Conservation (phyloP, 805 yeast species). For the Candida arabinofermentans region DNA sequence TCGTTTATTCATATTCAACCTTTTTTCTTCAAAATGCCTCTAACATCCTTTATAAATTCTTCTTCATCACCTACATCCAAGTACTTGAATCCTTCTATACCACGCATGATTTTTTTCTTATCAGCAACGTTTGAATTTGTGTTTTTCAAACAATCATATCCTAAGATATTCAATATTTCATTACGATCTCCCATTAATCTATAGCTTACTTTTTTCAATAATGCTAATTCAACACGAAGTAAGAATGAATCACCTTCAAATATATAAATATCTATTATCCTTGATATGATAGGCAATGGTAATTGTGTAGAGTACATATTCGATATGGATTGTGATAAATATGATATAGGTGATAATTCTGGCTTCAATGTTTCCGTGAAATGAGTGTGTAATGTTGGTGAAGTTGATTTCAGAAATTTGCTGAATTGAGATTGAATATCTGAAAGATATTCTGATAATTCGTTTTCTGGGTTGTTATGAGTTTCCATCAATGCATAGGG, state of each 20-base stretch:
- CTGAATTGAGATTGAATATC: conserved; percentile 45
- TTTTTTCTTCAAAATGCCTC: conserved; percentile 35
- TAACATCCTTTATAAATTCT: conserved; percentile 42
- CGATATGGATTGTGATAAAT: conserved; percentile 41
- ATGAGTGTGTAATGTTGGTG: conserved; percentile 46
- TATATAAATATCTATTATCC: conserved; percentile 53
- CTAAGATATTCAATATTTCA: conserved; percentile 43
- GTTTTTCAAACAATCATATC: conserved; percentile 28
- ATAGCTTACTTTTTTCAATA: conserved; percentile 44
- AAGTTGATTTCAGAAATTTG: conserved; percentile 40
- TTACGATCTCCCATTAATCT: conserved; percentile 47
- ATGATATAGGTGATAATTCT: conserved; percentile 32
- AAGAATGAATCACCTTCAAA: conserved; percentile 61
- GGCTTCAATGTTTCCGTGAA: conserved; percentile 27
- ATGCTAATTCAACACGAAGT: conserved; percentile 48
- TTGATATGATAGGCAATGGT: conserved; percentile 41
- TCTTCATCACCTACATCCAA: conserved; percentile 47
- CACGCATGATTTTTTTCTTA: conserved; percentile 4
- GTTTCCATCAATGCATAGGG: conserved; percentile 17
- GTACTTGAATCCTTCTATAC: conserved; percentile 29
- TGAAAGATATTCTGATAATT: conserved; percentile 24
- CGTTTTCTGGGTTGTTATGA: conserved; percentile 3
- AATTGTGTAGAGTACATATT: conserved; percentile 44
- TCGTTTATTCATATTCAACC: neutral
- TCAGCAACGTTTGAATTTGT: conserved; percentile 17